These are phyloP conservation scores for Blastocystis sp. DNA, from an alignment of 352 stramenopile genomes.

Conservation along the genomic window DNA sequence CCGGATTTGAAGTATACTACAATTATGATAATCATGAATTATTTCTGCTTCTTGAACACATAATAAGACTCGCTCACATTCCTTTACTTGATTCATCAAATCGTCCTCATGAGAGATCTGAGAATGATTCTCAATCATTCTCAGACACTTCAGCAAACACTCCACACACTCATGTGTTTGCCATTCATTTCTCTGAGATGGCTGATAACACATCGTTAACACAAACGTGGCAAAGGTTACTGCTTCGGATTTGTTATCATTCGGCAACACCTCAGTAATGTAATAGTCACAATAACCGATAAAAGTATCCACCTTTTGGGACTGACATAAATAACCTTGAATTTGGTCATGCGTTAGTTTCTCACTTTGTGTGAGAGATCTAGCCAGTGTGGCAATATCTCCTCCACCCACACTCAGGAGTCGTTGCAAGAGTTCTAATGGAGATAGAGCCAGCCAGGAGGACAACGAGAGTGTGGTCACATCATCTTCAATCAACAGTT, in stretches of 20 bases:
- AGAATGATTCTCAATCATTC: background rate
- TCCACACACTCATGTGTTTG: background rate
- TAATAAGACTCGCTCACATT: background rate
- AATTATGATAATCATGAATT: background rate
- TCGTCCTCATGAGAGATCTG: background rate
- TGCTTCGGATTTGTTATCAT: background rate
- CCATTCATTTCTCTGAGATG: background rate
- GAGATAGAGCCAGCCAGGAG: background rate
- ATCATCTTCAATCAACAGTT: background rate
- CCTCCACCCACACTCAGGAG: background rate
- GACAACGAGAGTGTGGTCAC: background rate
- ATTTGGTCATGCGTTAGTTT: background rate
- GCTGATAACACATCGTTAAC: background rate
- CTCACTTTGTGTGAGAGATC: background rate
- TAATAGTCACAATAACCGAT: background rate
- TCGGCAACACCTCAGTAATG: background rate
- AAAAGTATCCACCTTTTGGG: background rate
- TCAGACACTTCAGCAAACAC: background rate
- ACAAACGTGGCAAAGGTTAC: background rate
- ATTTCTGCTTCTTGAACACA: background rate
- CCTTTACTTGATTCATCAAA: background rate
- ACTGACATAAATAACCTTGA: background rate
- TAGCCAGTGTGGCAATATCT: background rate
- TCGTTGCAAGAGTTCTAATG: background rate
- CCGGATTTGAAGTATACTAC: background rate